phyloP scores from a whole-genome alignment of 1,284 basidiomycete species.

The Coniophora puteana region DNA sequence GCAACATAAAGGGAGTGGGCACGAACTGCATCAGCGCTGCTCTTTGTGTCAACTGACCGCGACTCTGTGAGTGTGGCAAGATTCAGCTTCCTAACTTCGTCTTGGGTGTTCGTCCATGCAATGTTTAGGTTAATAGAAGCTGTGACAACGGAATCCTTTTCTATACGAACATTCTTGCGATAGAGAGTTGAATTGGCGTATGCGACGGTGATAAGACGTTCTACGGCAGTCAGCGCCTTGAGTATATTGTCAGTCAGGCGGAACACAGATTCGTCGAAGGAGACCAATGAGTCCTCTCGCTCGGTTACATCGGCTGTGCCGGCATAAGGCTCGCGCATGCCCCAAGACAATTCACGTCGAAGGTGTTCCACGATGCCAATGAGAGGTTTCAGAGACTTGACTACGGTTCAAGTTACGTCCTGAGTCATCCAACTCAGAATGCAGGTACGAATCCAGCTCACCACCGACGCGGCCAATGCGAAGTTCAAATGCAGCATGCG shows the following conservation, averaged over 20 bases:
- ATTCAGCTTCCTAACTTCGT: constrained; percentile 26
- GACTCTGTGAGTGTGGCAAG: neutral
- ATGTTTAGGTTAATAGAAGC: constrained; percentile 26
- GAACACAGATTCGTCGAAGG: constrained; percentile 6
- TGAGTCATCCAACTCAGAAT: neutral
- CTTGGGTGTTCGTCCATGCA: constrained; percentile 29
- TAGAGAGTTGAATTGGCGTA: constrained; percentile 14
- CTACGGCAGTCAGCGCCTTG: constrained; percentile 28
- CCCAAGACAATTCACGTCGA: constrained; percentile 45
- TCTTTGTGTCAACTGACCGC: too few relatives aligned
- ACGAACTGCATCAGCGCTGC: neutral
- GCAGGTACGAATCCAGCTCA: constrained; percentile 19
- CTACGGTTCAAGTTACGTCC: constrained; percentile 21
- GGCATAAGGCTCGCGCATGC: constrained; percentile 31
- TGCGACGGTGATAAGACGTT: constrained; percentile 4
- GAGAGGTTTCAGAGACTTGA: constrained; percentile 42
- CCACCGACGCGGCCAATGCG: constrained; percentile 42
- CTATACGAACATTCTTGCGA: constrained; percentile 17
- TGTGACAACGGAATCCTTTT: constrained; percentile 24
- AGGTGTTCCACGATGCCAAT: constrained; percentile 41
- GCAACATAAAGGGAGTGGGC: constrained; percentile 37
- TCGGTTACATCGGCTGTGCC: constrained; percentile 7
- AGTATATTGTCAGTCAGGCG: constrained; percentile 22
- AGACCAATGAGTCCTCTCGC: constrained; percentile 10
- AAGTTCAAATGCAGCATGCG: constrained; percentile 45